Conservation (phyloP, 1,284 basidiomycete genomes). For the Schizophyllum commune region DNA sequence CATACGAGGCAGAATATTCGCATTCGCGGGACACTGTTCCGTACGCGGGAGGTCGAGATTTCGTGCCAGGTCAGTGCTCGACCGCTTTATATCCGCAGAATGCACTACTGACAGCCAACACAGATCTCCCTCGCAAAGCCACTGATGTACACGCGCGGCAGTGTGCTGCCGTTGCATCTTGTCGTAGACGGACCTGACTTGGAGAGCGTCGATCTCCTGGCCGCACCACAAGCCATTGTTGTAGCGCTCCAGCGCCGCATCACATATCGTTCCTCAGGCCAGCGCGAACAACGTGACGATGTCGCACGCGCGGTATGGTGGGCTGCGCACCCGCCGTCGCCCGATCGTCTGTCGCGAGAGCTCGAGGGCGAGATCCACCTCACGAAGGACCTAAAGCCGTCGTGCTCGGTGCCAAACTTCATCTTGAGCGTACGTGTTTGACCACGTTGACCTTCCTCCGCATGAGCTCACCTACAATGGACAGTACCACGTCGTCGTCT, state of each 20-base stretch:
- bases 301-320: constrained; percentile 30
- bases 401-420: constrained; percentile 28
- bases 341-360: constrained; percentile 8
- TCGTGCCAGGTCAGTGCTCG: constrained; percentile 23
- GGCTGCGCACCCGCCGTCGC: constrained; percentile 13
- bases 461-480: neutral
- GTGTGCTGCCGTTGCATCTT: constrained; percentile 28
- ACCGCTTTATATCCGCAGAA: neutral
- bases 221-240: constrained; percentile 20
- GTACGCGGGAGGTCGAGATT: constrained; percentile 20
- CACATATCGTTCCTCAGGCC: constrained; percentile 11
- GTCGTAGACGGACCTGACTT: constrained; percentile 21
- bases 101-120: neutral
- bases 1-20: constrained; percentile 17
- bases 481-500: constrained; percentile 26
- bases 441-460: neutral
- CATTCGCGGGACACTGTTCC: constrained; percentile 26
- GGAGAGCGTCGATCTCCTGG: constrained; percentile 27
- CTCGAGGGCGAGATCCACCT: constrained; percentile 37
- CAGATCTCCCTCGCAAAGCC: constrained; percentile 30
- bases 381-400: constrained; percentile 29
- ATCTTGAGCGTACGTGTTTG: constrained; percentile 26
- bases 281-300: constrained; percentile 12
- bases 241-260: constrained; percentile 28
- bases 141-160: constrained; percentile 32